phyloP scores from a whole-genome alignment of 768 basidiomycete species.

The Mycena kentingensis region DNA sequence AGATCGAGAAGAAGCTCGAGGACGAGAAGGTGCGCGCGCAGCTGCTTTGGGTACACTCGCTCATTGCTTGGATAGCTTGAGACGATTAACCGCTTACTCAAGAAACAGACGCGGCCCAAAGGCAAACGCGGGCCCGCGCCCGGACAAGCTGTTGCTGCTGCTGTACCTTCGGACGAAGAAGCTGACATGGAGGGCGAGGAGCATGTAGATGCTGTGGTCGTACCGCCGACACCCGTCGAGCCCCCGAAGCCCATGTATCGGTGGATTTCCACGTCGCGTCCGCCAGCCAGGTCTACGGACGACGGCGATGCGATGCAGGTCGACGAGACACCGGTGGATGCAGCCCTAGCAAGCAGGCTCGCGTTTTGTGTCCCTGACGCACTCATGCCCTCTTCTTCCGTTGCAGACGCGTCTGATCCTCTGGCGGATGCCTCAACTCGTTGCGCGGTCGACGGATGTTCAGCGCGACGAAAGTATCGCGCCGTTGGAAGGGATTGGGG shows the following conservation, averaged over 20 bases:
- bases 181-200: conserved; percentile 32
- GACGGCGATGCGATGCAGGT: conserved; percentile 4
- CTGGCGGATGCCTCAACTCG: conserved; percentile 6
- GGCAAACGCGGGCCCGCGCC: conserved; percentile 34
- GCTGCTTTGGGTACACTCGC: neutral
- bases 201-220: neutral
- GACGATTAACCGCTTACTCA: conserved; percentile 64
- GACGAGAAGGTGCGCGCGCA: conserved; percentile 52
- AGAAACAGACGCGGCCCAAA: conserved; percentile 55
- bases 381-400: conserved; percentile 5
- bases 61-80: conserved; percentile 42
- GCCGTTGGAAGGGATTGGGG: conserved; percentile 44
- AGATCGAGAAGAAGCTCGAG: conserved; percentile 60
- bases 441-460: conserved; percentile 49
- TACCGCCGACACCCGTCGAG: conserved; percentile 8
- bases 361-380: conserved; percentile 17
- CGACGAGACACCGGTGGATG: neutral
- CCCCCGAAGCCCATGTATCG: conserved; percentile 46
- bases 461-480: conserved; percentile 44
- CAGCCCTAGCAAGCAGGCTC: neutral
- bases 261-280: conserved; percentile 49
- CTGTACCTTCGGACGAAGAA: conserved; percentile 35
- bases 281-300: neutral
- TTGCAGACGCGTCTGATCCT: conserved; percentile 9
- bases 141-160: conserved; percentile 22